Evolutionary conservation across 179 eudicot genomes (phyloP).

Genomic region (Beta lomatogona): DNA sequence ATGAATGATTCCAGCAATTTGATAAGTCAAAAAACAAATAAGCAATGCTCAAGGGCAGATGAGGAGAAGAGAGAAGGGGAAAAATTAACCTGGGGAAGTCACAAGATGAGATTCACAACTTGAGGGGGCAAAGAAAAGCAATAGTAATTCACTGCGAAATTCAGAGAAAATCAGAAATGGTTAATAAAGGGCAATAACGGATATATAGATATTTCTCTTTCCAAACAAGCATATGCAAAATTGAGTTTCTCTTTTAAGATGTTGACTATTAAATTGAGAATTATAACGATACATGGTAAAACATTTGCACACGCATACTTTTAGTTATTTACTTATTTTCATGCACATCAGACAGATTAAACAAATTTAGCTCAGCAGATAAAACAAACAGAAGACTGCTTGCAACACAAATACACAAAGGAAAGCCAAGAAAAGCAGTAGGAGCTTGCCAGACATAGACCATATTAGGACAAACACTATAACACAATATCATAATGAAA

Average conservation of each 20-base stretch:
- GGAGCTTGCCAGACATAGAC: background rate
- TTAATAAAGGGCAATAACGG: background rate
- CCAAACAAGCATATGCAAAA: background rate
- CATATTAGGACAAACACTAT: background rate
- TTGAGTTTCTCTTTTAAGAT: background rate
- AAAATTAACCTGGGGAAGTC: conserved; percentile 82
- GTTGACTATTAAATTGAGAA: no score
- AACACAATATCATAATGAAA: no score
- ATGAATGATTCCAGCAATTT: conserved; percentile 87
- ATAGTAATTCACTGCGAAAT: conserved; percentile 72
- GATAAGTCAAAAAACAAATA: conserved; percentile 29
- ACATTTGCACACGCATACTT: no score
- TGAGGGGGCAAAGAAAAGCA: conserved; percentile 91
- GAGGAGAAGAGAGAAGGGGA: conserved; percentile 24
- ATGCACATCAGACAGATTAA: background rate
- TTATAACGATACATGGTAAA: no score
- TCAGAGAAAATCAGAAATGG: background rate
- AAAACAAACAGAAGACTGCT: conserved; percentile 5
- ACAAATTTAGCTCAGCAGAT: background rate
- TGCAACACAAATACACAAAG: background rate
- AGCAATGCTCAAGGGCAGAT: conserved; percentile 18
- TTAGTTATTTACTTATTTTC: no score
- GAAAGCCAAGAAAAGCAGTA: background rate
- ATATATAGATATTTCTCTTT: background rate
- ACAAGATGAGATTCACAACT: conserved; percentile 84